Base-by-base conservation (phyloP, 2,329 filamentous ascomycete species). In the Fusarium foetens region DNA sequence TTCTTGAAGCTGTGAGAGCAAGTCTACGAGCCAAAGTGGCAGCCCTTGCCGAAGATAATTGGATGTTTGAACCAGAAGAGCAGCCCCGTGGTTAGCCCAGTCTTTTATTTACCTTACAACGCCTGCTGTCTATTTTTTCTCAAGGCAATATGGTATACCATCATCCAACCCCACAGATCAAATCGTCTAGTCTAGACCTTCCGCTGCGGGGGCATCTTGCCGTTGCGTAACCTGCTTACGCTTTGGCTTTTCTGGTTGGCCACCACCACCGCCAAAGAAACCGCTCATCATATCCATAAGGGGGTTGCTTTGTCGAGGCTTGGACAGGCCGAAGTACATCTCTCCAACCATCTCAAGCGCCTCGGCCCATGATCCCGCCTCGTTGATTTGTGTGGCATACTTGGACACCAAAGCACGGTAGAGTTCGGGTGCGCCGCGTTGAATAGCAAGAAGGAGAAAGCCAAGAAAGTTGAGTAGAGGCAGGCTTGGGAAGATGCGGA, bases 271-370 rank as follows among this genome's bases (percentile, higher is more conserved):
- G 53, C 95, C 95, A 78, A 99, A 93, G 86, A 99, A 90, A 70
- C 91, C 95, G 52, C 94, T 95, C 93, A 99, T 97, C 95, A 99
- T 98, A 80, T 99, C 96, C 83, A 98, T 90, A 81, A 99, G 85
- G 6, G 95, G 95, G 81, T 98, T 98, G 72, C 92, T 93, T 84
- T 97, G 94, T 77, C 92, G 89, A 51, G 95, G 95, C 79, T 94
- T 92, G 84, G 91, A 89, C 80, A 99, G 97, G 39, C 91, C 91
- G 83, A 99, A 99, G 85, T 98, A 99, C 90, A 97, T 95, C 84
- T 99, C 95, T 53, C 93, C 95, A 76, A 99, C 91, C 81, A 94
- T 91, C 75, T 94, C 92, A 68, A 99, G 84, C 29, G 94, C 88
- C 79, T 94, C 94, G 38, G 91, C 89, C 95, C 95, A 98, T 17